Percentiles rank a stretch among this genome's conserved stretches.
These are phyloP conservation scores for Solanum verrucosum DNA, from an alignment of 257 asterid genomes.

Conservation along the genomic window DNA sequence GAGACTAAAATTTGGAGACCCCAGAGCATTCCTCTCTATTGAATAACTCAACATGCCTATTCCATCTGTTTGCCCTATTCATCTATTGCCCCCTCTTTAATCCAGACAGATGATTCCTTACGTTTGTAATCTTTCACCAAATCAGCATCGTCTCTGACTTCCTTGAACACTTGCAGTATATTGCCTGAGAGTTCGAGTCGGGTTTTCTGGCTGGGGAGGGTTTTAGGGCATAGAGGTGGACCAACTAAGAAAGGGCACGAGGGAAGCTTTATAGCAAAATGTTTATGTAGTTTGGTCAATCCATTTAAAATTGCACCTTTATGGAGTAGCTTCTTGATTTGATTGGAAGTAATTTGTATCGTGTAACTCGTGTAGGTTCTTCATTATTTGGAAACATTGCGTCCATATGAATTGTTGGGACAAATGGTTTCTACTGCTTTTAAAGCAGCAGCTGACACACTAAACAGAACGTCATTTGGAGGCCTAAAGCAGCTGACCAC, in stretches of 20 bases:
- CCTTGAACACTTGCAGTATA: not conserved
- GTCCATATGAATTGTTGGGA: constrained; percentile 62
- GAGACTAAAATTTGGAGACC: not conserved
- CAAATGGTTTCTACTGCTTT: constrained; percentile 88
- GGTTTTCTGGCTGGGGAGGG: not conserved
- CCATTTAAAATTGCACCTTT: not conserved
- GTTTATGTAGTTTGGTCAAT: not conserved
- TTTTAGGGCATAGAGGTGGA: not conserved
- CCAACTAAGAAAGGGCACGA: not conserved
- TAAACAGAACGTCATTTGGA: constrained; percentile 59
- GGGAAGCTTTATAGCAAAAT: not conserved
- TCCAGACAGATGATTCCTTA: not conserved
- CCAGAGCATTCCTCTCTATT: not conserved
- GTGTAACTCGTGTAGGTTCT: constrained; percentile 32
- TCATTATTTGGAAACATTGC: constrained; percentile 86
- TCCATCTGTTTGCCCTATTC: not conserved
- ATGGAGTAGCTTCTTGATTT: not conserved
- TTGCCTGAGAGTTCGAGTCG: not conserved
- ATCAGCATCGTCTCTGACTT: not conserved
- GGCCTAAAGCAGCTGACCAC: constrained; percentile 54
- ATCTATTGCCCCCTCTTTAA: not conserved
- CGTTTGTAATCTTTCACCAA: not conserved
- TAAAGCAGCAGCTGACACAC: constrained; percentile 80
- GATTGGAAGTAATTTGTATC: not conserved
- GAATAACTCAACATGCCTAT: not conserved